Evolutionary conservation across 768 basidiomycete genomes (phyloP).

Genomic region (Pleurotus pulmonarius): DNA sequence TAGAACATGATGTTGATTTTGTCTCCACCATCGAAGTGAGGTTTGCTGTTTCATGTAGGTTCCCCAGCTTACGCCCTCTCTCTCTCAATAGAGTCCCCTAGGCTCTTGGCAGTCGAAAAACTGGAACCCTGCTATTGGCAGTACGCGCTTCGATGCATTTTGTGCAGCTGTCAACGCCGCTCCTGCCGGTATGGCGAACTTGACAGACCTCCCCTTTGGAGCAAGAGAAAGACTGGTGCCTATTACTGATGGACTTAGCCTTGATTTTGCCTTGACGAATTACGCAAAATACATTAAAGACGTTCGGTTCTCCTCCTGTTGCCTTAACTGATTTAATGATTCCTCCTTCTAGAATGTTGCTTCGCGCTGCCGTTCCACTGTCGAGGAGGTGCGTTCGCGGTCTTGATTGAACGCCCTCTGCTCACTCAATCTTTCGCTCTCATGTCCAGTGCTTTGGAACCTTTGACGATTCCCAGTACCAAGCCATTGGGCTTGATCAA

Average conservation of each 20-base stretch:
- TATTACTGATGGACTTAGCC: constrained; percentile 38
- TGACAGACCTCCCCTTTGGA: constrained; percentile 41
- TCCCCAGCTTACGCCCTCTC: not conserved
- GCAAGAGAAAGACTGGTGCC: constrained; percentile 45
- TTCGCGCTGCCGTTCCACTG: constrained; percentile 41
- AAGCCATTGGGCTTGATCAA: constrained; percentile 56
- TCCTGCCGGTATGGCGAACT: constrained; percentile 23
- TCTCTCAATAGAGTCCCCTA: constrained; percentile 46
- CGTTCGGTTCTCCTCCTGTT: constrained; percentile 29
- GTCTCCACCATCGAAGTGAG: constrained; percentile 60
- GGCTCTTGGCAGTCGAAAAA: constrained; percentile 79
- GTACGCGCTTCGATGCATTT: constrained; percentile 63
- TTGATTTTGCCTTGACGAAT: constrained; percentile 63
- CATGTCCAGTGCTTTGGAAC: constrained; percentile 79
- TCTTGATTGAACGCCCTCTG: no score
- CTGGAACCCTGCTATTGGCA: constrained; percentile 78
- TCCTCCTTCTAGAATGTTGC: constrained; percentile 42
- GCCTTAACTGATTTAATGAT: not conserved
- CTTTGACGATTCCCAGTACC: constrained; percentile 63
- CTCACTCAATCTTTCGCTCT: not conserved
- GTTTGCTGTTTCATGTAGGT: constrained; percentile 17
- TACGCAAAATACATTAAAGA: constrained; percentile 78
- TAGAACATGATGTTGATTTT: constrained; percentile 78
- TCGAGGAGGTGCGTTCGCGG: constrained; percentile 27
- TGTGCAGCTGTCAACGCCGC: constrained; percentile 54